Evolutionary conservation across 2,329 filamentous ascomycete genomes (phyloP), one percentile per base, ranked within the genome.

Genomic region (Fusarium chlamydosporum): DNA sequence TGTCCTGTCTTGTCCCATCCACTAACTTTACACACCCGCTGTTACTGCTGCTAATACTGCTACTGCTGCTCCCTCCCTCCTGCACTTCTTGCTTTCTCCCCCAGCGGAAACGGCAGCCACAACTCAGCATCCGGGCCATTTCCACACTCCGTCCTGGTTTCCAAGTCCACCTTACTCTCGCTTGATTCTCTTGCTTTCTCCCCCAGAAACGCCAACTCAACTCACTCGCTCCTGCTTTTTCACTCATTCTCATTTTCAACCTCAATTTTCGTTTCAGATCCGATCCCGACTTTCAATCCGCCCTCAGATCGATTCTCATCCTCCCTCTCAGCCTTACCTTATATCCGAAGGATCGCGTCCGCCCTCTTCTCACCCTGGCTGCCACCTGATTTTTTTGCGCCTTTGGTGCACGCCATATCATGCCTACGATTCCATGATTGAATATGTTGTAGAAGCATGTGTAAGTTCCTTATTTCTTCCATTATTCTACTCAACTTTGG

Each of bases 401-500:
- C 67, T 69, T 70, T 64, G 73, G 72, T 74, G 72, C 68, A 71
- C 71, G 74, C 59, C 71, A 74, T 78, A 78, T 71, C 73, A 78
- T 79, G 75, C 74, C 70, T 62, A 68, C 70, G 63, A 66, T 69
- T 69, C 72, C 66, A 72, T 77, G 75, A 72, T 74, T 75, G 73
- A 78, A 77, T 75, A 80, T 81, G 80, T 79, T 68, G 73, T 78
- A 77, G 74, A 77, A 81, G 76, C 78, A 81, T 81, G 79, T 81
- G 79, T 81, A 79, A 76, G 79, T 79, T 45, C 45, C 54, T 40
- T 57, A 35, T 46, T 62, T 16, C 27, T 48, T 41, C 38, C n/a
- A 29, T 45, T 41, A 15, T 33, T 31, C 35, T 29, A 29, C 20
- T 33, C 23, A 23, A 8, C 35, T 54, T 52, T 31, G n/a, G 48